These are phyloP conservation scores for Chamaecyparis obtusa DNA, from an alignment of 75 land plant genomes.

Conservation along the genomic window DNA sequence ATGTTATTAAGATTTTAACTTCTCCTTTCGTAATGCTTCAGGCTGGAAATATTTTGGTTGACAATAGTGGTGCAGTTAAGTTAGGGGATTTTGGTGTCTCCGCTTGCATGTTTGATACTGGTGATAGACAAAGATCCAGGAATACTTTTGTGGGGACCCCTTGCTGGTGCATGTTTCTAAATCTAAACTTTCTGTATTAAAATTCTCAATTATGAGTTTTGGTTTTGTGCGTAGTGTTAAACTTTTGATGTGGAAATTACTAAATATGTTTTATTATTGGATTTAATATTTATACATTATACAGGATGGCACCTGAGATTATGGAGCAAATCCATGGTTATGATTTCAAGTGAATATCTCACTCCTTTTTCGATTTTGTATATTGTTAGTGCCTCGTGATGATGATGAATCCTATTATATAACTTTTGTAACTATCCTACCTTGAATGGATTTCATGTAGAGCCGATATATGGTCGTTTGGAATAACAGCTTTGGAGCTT, in stretches of 20 bases:
- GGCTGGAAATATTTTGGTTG: constrained; percentile 95
- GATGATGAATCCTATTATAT: neutral
- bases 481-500: constrained; percentile 86
- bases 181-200: neutral
- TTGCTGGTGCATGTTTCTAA: constrained; percentile 66
- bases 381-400: neutral
- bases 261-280: neutral
- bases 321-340: constrained; percentile 94
- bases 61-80: constrained; percentile 79
- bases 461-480: constrained; percentile 94
- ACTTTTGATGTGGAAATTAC: neutral
- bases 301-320: constrained; percentile 95
- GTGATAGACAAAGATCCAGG: constrained; percentile 91
- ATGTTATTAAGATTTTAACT: neutral
- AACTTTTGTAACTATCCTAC: neutral
- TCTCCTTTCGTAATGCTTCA: constrained; percentile 23
- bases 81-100: constrained; percentile 97
- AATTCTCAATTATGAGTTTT: neutral
- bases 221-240: neutral
- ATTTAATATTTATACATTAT: neutral
- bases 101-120: constrained; percentile 98
- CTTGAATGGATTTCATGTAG: constrained; percentile 27
- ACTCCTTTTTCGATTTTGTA: neutral
- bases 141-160: constrained; percentile 98
- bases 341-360: constrained; percentile 76